These are phyloP conservation scores for Fusarium fracticaudum DNA, from an alignment of 2,329 filamentous ascomycete genomes.

Conservation along the genomic window DNA sequence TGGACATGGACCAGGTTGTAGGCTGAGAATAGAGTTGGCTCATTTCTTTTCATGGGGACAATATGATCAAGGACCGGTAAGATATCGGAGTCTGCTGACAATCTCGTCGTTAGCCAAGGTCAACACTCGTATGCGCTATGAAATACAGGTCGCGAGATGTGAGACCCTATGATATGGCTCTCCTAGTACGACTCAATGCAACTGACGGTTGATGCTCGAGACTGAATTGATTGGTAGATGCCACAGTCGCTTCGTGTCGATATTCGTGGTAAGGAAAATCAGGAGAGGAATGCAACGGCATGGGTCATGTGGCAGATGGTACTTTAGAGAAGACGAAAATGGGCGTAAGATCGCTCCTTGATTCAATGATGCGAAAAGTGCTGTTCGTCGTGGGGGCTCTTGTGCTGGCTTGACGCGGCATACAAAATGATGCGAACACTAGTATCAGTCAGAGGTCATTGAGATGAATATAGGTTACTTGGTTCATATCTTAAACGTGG, in stretches of 20 bases:
- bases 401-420: neutral
- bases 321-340: too few relatives aligned
- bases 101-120: neutral
- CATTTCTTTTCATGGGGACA: neutral
- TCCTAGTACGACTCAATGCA: neutral
- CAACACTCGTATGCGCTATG: neutral
- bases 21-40: neutral
- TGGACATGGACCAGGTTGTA: neutral
- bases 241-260: neutral
- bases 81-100: neutral
- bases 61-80: neutral
- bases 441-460: neutral
- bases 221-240: neutral
- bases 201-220: neutral
- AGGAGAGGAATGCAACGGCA: neutral
- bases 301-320: neutral
- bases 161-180: neutral
- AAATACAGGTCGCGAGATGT: neutral
- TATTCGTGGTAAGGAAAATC: neutral
- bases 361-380: neutral
- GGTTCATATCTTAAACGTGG: neutral
- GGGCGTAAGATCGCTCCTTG: neutral
- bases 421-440: neutral
- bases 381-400: rapidly evolving
- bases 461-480: neutral